Evolutionary conservation across 768 basidiomycete genomes (phyloP).

Genomic region (Steccherinum ochraceum): DNA sequence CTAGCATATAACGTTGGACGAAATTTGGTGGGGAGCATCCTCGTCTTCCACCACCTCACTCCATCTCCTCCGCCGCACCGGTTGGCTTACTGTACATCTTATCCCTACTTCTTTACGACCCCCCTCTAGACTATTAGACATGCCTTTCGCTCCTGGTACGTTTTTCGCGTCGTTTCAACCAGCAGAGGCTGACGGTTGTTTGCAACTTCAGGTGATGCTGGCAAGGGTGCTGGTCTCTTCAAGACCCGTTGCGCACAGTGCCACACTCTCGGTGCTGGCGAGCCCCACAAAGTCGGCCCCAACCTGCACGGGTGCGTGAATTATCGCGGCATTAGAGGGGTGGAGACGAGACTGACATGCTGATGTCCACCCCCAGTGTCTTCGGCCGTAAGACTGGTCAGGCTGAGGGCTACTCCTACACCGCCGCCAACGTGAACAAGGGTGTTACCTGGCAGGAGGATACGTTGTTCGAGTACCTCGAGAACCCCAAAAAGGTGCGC

Average conservation of each 20-base stretch:
- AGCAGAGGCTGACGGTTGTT: background rate
- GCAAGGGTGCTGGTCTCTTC: conserved; percentile 92
- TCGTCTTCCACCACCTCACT: conserved; percentile 12
- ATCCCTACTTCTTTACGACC: conserved; percentile 11
- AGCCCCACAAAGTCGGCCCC: conserved; percentile 86
- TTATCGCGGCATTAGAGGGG: background rate
- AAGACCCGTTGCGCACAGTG: conserved; percentile 95
- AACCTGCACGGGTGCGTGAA: conserved; percentile 82
- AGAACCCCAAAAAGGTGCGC: conserved; percentile 92
- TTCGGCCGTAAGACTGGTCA: conserved; percentile 87
- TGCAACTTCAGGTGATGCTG: conserved; percentile 59
- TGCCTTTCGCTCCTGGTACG: conserved; percentile 41
- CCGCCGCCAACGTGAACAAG: conserved; percentile 94
- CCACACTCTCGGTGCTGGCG: conserved; percentile 78
- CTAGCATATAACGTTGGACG: background rate
- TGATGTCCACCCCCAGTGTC: conserved; percentile 28
- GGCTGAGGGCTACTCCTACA: conserved; percentile 83
- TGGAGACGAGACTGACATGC: background rate
- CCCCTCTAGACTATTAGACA: conserved; percentile 20
- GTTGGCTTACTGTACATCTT: conserved; percentile 12
- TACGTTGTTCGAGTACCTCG: conserved; percentile 93
- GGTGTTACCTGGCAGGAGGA: conserved; percentile 79
- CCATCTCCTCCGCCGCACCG: conserved; percentile 9
- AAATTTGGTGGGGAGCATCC: conserved; percentile 12
- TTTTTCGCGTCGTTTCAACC: background rate